Evolutionary conservation across 768 basidiomycete species (phyloP), one percentile per base, ranked within the genome.

Genomic region (Leccinum rimulosum): DNA sequence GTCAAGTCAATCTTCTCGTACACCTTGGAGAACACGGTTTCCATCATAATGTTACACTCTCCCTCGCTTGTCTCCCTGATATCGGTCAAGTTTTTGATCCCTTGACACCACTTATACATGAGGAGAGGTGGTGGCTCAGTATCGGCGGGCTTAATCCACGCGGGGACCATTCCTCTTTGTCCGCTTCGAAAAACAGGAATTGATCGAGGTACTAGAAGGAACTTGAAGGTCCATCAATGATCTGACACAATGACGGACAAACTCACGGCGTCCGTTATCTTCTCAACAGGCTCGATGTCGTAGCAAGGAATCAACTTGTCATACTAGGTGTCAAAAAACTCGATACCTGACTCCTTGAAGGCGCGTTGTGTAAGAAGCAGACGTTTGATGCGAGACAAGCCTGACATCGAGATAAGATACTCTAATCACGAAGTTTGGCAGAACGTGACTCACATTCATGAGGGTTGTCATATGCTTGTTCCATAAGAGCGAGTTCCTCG

Each of bases 51-150:
- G 67, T 93, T 91, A 75, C 95, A 98, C 77, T 98, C 96, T 62
- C 97, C 97, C 67, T 99, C 95, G 60, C 87, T 84, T 1, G 95
- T 98, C 76, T 98, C 97, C 97, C 97, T 98, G 43, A 99, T 87
- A 59, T 99, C 96, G 3, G 91, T 95, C 72, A 98, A 74, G 74
- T 99, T 99, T 77, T 98, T 98, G 81, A 98, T 95, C 45, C 97
- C 97, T 77, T 98, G 96, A 70, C 95, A 96, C 96, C 96, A 98
- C 82, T 98, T 98, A 80, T 98, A 98, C 33, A 98, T 95, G 33
- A 98, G 85, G 15, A 98, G 83, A 3, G 96, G 96, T 0, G 96
- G 95, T 3, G 96, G 96, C 69, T 98, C 96, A 0, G 93, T 95
- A 67, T 98, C 95, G 52, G 93, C 91, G 27, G 97, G 97, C 77